Percentiles rank a stretch among this genome's conserved stretches.
Evolutionary conservation across 805 yeast genomes (phyloP).

Genomic region (Metschnikowia borealis): DNA sequence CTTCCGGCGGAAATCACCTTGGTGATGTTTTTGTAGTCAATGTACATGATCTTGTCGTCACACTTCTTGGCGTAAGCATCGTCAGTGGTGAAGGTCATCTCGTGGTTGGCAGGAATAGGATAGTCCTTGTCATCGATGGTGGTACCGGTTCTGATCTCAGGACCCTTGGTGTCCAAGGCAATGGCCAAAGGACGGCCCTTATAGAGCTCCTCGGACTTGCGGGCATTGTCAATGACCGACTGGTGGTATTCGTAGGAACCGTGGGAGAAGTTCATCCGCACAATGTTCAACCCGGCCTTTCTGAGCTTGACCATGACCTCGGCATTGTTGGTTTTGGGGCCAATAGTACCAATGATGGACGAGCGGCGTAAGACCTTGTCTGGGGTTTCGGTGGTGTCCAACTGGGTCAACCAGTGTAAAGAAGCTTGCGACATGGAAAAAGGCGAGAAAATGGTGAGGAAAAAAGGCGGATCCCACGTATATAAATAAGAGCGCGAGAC

Average conservation of each 20-base stretch:
- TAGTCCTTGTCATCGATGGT: constrained; percentile 76
- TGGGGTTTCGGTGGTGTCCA: constrained; percentile 71
- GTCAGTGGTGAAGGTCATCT: constrained; percentile 91
- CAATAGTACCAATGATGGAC: constrained; percentile 97
- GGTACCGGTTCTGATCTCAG: constrained; percentile 98
- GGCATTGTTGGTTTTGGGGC: constrained; percentile 93
- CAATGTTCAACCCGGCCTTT: constrained; percentile 97
- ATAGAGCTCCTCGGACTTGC: constrained; percentile 85
- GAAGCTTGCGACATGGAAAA: constrained; percentile 39
- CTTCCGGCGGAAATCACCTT: constrained; percentile 86
- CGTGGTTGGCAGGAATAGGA: constrained; percentile 81
- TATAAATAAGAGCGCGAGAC: constrained; percentile 14
- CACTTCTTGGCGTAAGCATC: constrained; percentile 66
- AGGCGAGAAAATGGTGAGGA: constrained; percentile 2
- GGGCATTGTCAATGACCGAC: constrained; percentile 91
- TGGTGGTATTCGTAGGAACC: constrained; percentile 98
- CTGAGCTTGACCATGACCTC: constrained; percentile 82
- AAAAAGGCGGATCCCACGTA: constrained; percentile 9
- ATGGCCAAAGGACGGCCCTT: constrained; percentile 97
- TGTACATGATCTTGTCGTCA: constrained; percentile 78
- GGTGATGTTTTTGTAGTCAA: constrained; percentile 96
- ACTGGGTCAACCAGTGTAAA: constrained; percentile 77
- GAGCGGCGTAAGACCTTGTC: constrained; percentile 84
- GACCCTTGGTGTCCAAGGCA: constrained; percentile 99
- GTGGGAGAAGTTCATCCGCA: constrained; percentile 98